Percentiles rank a stretch among this genome's conserved stretches.
Conservation (phyloP, 768 basidiomycete genomes). For the Hygrophoropsis aurantiaca region DNA sequence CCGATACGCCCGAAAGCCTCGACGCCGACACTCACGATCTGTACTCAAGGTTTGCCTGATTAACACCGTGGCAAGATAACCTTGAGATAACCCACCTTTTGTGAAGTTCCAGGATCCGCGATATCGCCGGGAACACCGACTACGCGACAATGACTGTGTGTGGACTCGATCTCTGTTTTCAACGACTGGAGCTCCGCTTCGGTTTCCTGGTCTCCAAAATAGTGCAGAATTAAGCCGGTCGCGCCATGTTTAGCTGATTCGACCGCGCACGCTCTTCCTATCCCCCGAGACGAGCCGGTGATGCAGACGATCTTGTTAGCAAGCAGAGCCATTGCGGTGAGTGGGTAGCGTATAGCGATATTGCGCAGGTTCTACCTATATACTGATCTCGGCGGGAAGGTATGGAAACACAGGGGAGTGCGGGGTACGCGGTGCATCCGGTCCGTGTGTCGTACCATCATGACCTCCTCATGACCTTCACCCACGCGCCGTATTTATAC, state of each 20-base stretch:
- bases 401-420: no score
- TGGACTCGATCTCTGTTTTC: constrained; percentile 43
- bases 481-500: constrained; percentile 5
- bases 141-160: constrained; percentile 34
- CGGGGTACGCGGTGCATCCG: constrained; percentile 5
- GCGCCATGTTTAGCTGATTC: constrained; percentile 68
- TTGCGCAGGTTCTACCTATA: neutral
- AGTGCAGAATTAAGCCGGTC: constrained; percentile 62
- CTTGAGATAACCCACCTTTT: constrained; percentile 41
- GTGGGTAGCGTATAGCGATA: no score
- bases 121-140: constrained; percentile 67
- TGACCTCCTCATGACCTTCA: constrained; percentile 18
- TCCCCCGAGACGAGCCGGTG: constrained; percentile 74
- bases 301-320: constrained; percentile 63
- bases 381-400: no score
- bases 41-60: neutral
- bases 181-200: constrained; percentile 48
- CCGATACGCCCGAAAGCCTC: constrained; percentile 65
- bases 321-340: constrained; percentile 39
- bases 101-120: constrained; percentile 52
- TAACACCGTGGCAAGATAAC: neutral
- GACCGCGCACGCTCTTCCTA: constrained; percentile 68
- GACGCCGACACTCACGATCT: constrained; percentile 66
- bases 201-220: constrained; percentile 59
- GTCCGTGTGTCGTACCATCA: constrained; percentile 6